These are phyloP conservation scores for Dimocarpus longan DNA, from an alignment of 345 rosid genomes.

Conservation along the genomic window DNA sequence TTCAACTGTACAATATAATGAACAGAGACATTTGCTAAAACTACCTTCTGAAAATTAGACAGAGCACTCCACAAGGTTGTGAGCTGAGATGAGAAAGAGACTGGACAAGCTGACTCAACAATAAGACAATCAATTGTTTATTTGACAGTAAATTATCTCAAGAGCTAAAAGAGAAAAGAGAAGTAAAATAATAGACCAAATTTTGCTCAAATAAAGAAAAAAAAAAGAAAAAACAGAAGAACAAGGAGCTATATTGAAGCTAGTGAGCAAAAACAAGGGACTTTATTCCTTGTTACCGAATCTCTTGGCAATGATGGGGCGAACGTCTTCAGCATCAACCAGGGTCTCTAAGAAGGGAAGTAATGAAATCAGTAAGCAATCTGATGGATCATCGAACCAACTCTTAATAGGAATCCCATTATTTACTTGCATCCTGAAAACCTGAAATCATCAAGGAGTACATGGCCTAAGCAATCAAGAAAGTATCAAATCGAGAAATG, in stretches of 20 bases:
- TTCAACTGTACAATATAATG: conserved; percentile 44
- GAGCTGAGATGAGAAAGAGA: conserved; percentile 30
- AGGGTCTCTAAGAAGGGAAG: conserved; percentile 92
- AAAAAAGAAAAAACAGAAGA: conserved; percentile 28
- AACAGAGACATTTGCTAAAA: conserved; percentile 33
- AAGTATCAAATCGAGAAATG: not conserved
- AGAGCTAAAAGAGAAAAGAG: conserved; percentile 28
- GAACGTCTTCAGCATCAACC: conserved; percentile 85
- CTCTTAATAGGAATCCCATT: conserved; percentile 98
- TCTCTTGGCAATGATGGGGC: conserved; percentile 86
- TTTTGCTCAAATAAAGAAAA: not conserved
- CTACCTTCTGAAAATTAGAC: conserved; percentile 39
- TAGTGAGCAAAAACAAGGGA: conserved; percentile 32
- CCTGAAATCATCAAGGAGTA: conserved; percentile 53
- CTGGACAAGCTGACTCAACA: conserved; percentile 40
- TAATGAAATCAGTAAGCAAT: conserved; percentile 72
- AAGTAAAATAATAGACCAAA: conserved; percentile 34
- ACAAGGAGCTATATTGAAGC: conserved; percentile 37
- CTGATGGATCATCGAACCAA: conserved; percentile 94
- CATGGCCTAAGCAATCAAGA: conserved; percentile 21
- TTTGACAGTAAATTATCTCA: conserved; percentile 34
- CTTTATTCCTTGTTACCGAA: conserved; percentile 75
- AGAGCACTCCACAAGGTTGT: conserved; percentile 33
- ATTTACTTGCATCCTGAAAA: conserved; percentile 88
- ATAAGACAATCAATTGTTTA: conserved; percentile 35